These are phyloP conservation scores for Lactarius trivialis DNA, from an alignment of 768 basidiomycete species.

Conservation along the genomic window DNA sequence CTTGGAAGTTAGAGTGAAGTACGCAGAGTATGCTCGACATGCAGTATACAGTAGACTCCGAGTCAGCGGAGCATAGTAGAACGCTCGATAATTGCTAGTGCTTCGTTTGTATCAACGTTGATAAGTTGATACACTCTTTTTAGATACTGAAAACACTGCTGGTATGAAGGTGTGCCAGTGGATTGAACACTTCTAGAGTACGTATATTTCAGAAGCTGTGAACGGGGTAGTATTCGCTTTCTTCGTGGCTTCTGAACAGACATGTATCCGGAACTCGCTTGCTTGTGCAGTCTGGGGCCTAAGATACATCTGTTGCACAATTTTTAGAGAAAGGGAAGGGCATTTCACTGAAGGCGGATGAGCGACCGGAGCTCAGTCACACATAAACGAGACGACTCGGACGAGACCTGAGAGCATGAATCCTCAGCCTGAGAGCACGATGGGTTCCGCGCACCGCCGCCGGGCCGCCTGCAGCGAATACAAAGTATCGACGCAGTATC, in stretches of 20 bases:
- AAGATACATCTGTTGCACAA: constrained; percentile 54
- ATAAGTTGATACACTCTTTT: too few species aligned
- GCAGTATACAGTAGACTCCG: too few species aligned
- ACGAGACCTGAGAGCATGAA: constrained; percentile 40
- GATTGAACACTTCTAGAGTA: too few species aligned
- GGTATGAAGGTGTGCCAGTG: too few species aligned
- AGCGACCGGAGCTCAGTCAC: constrained; percentile 41
- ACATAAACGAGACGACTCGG: background rate
- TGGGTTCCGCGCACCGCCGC: constrained; percentile 66
- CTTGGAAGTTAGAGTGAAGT: too few species aligned
- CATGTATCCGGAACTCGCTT: constrained; percentile 91
- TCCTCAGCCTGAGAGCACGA: constrained; percentile 56
- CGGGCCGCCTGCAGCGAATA: constrained; percentile 62
- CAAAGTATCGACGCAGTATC: constrained; percentile 49
- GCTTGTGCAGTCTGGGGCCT: constrained; percentile 62
- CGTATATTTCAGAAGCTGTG: too few species aligned
- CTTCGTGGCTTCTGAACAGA: constrained; percentile 85
- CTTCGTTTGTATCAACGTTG: too few species aligned
- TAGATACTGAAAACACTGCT: too few species aligned
- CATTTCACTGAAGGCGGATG: constrained; percentile 65
- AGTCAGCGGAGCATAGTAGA: too few species aligned
- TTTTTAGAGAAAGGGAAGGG: constrained; percentile 58
- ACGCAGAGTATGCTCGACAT: too few species aligned
- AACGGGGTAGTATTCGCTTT: constrained; percentile 81
- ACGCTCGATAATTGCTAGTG: too few species aligned